Percentiles rank a stretch among this genome's conserved stretches.
These are phyloP conservation scores for Paecilomyces dactylethromorphus DNA, from an alignment of 2,329 filamentous ascomycete genomes.

Conservation along the genomic window DNA sequence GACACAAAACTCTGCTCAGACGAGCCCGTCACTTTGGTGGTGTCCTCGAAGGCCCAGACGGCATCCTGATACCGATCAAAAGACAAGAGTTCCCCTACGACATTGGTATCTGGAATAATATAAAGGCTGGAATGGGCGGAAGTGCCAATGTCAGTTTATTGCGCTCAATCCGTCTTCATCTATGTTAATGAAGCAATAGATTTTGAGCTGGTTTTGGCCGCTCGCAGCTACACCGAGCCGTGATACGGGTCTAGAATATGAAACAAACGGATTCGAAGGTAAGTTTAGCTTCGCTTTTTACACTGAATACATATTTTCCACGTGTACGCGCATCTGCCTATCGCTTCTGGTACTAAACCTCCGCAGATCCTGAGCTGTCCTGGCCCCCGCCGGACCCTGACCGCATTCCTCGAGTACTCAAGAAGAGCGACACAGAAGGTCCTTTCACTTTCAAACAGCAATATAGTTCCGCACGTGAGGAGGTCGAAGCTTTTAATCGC, in stretches of 20 bases:
- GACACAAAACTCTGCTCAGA: slow-evolving; percentile 41
- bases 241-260: slow-evolving; percentile 43
- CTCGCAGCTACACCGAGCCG: slow-evolving; percentile 46
- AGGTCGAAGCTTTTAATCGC: slow-evolving; percentile 47
- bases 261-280: slow-evolving; percentile 58
- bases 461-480: slow-evolving; percentile 31
- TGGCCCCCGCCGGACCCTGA: slow-evolving; percentile 48
- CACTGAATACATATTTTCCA: slow-evolving; percentile 2
- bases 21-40: slow-evolving; percentile 48
- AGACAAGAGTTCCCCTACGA: slow-evolving; percentile 62
- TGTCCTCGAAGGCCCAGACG: slow-evolving; percentile 52
- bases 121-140: slow-evolving; percentile 54
- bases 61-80: slow-evolving; percentile 45
- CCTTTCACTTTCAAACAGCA: slow-evolving; percentile 20
- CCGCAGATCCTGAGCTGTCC: slow-evolving; percentile 26
- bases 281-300: slow-evolving; percentile 1
- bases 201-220: slow-evolving; percentile 57
- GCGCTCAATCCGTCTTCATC: not conserved
- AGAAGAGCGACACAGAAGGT: slow-evolving; percentile 6
- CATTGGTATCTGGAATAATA: slow-evolving; percentile 55
- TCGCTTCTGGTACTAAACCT: not conserved
- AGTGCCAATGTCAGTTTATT: slow-evolving; percentile 34
- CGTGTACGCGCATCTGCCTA: not conserved
- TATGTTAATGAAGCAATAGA: slow-evolving; percentile 14
- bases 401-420: slow-evolving; percentile 35